A percentile compares a stretch with the other conserved stretches of the same genome.
These are phyloP conservation scores for Penicillium soppii DNA, from an alignment of 495 filamentous ascomycete genomes.

Conservation along the genomic window DNA sequence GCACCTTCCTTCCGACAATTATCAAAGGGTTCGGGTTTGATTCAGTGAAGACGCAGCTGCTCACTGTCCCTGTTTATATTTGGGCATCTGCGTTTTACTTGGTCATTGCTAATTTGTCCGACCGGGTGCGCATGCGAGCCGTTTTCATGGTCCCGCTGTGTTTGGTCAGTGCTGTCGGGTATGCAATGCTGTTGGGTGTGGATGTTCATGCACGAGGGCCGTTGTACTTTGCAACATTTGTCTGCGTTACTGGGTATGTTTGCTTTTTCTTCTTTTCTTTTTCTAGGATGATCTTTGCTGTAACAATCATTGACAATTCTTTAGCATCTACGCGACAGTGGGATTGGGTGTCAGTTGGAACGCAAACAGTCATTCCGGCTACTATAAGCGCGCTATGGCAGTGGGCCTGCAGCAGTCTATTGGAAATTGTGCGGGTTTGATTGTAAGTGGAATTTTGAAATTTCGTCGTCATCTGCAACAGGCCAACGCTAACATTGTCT, in stretches of 20 bases:
- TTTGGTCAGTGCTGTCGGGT: slow-evolving; percentile 15
- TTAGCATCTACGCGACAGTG: slow-evolving; percentile 7
- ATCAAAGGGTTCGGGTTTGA: slow-evolving; percentile 14
- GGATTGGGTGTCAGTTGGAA: slow-evolving; percentile 16
- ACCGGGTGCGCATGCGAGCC: slow-evolving; percentile 15
- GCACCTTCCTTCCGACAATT: slow-evolving; percentile 19
- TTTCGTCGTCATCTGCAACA: neutral
- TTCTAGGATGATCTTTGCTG: neutral
- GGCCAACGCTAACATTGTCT: neutral
- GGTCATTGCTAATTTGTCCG: slow-evolving; percentile 12
- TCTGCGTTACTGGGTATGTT: slow-evolving; percentile 18
- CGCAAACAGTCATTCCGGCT: slow-evolving; percentile 16
- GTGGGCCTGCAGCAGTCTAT: slow-evolving; percentile 16
- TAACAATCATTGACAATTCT: neutral
- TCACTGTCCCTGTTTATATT: slow-evolving; percentile 21
- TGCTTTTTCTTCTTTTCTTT: no score
- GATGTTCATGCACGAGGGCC: slow-evolving; percentile 12
- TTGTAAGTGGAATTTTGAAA: slow-evolving; percentile 3
- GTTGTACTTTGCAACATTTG: slow-evolving; percentile 17
- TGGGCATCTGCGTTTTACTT: slow-evolving; percentile 15
- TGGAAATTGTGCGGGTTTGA: slow-evolving; percentile 15
- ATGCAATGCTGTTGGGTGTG: slow-evolving; percentile 14
- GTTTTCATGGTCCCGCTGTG: slow-evolving; percentile 15
- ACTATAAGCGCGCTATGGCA: slow-evolving; percentile 16
- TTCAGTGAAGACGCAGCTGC: slow-evolving; percentile 13